Evolutionary conservation across 2,329 filamentous ascomycete species (phyloP).

Genomic region (Xylaria sp.): DNA sequence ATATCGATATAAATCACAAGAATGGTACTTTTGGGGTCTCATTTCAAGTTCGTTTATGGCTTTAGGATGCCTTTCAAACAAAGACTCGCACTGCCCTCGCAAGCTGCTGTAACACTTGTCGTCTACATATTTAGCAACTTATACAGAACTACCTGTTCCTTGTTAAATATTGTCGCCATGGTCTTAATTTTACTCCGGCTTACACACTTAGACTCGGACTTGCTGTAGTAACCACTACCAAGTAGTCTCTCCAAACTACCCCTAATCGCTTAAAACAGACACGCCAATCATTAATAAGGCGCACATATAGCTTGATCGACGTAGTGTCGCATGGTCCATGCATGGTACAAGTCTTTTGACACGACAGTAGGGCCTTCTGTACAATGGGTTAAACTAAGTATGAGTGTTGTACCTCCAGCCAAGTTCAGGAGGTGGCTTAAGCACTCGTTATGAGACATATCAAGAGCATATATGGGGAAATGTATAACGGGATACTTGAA

Average conservation of each 20-base stretch:
- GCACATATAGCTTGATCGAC: background rate
- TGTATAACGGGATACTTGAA: too few relatives aligned
- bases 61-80: too few relatives aligned
- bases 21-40: too few relatives aligned
- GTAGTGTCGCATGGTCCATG: background rate
- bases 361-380: background rate
- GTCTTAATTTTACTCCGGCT: too few relatives aligned
- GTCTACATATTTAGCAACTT: background rate
- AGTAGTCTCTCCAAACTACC: background rate
- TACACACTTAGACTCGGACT: too few relatives aligned
- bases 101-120: background rate
- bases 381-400: background rate
- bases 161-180: too few relatives aligned
- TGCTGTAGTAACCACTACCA: too few relatives aligned
- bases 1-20: too few relatives aligned
- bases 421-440: background rate
- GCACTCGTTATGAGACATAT: background rate
- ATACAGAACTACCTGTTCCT: background rate
- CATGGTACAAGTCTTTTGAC: background rate
- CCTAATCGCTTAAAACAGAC: slow-evolving; percentile 1
- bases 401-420: background rate
- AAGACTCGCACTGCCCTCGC: too few relatives aligned
- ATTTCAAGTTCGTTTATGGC: too few relatives aligned
- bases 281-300: background rate
- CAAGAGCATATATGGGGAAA: background rate